phyloP scores from a whole-genome alignment of 2,329 filamentous ascomycete genomes.

The Lasiodiplodia citricola region DNA sequence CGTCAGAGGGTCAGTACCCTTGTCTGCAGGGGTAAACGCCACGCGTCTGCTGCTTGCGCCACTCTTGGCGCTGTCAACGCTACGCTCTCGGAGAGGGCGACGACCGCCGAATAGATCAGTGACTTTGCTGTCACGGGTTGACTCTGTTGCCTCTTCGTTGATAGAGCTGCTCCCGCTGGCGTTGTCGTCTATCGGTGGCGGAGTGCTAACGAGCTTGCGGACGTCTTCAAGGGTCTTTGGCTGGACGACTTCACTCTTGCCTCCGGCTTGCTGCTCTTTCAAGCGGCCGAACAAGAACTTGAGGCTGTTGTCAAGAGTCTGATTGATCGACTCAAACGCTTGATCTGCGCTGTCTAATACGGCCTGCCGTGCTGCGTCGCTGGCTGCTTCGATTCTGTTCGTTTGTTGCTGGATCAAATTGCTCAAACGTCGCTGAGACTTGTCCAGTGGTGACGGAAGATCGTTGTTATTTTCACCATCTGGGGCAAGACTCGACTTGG shows the following conservation, averaged over 20 bases:
- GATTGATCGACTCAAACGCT: conserved; percentile 88
- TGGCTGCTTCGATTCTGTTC: conserved; percentile 79
- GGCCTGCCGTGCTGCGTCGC: conserved; percentile 73
- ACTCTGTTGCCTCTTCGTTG: conserved; percentile 45
- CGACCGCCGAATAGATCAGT: conserved; percentile 74
- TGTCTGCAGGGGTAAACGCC: conserved; percentile 48
- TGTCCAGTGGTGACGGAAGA: conserved; percentile 42
- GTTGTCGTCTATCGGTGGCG: conserved; percentile 59
- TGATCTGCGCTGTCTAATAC: conserved; percentile 85
- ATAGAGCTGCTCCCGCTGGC: conserved; percentile 59
- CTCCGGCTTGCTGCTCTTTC: conserved; percentile 66
- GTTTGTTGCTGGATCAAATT: conserved; percentile 85
- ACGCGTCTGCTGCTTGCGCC: conserved; percentile 66
- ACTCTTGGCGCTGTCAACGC: conserved; percentile 74
- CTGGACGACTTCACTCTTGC: conserved; percentile 26
- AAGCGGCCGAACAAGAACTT: conserved; percentile 90
- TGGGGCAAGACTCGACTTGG: conserved; percentile 38
- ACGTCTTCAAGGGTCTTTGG: conserved; percentile 88
- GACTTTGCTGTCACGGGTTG: conserved; percentile 42
- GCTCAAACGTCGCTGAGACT: conserved; percentile 78
- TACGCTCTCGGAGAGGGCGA: conserved; percentile 69
- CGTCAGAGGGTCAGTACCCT: conserved; percentile 24
- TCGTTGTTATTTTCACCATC: conserved; percentile 29
- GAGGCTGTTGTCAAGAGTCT: conserved; percentile 88
- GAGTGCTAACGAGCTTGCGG: conserved; percentile 80